Evolutionary conservation across 257 asterid species (phyloP).

Genomic region (Marsdenia floribunda): DNA sequence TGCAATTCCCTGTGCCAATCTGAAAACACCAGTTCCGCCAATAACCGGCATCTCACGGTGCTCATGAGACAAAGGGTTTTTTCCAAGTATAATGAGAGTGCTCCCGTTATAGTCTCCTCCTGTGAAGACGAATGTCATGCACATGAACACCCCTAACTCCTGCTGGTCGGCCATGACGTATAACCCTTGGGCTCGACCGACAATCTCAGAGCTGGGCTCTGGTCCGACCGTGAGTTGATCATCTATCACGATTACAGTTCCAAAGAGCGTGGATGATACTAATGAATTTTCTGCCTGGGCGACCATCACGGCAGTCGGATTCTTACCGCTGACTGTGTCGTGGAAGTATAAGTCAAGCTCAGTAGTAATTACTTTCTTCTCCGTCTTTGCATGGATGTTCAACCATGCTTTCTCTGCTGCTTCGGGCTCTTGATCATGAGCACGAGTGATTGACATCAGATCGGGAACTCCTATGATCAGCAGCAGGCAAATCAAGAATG

Average conservation of each 20-base stretch:
- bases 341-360: slow-evolving; percentile 38
- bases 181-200: slow-evolving; percentile 4
- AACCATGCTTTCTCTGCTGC: too few species aligned
- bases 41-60: background rate
- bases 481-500: too few species aligned
- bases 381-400: too few species aligned
- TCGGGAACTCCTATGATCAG: too few species aligned
- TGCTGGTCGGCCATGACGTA: background rate
- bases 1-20: slow-evolving; percentile 1
- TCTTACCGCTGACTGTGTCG: slow-evolving; percentile 24
- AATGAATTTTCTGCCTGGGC: slow-evolving; percentile 19
- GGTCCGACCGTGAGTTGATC: slow-evolving; percentile 29
- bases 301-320: slow-evolving; percentile 32
- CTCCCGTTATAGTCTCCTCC: background rate
- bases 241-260: slow-evolving; percentile 26
- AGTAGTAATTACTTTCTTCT: slow-evolving; percentile 27
- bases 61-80: background rate
- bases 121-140: background rate
- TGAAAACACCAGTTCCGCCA: slow-evolving; percentile 9
- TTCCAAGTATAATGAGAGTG: background rate
- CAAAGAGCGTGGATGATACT: slow-evolving; percentile 21
- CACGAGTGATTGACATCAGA: too few species aligned
- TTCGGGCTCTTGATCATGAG: too few species aligned
- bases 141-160: background rate
- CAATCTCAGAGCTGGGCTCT: slow-evolving; percentile 20